These are phyloP conservation scores for Kickxella alabastrina DNA, from an alignment of 192 early-diverging fungal species.

Conservation along the genomic window DNA sequence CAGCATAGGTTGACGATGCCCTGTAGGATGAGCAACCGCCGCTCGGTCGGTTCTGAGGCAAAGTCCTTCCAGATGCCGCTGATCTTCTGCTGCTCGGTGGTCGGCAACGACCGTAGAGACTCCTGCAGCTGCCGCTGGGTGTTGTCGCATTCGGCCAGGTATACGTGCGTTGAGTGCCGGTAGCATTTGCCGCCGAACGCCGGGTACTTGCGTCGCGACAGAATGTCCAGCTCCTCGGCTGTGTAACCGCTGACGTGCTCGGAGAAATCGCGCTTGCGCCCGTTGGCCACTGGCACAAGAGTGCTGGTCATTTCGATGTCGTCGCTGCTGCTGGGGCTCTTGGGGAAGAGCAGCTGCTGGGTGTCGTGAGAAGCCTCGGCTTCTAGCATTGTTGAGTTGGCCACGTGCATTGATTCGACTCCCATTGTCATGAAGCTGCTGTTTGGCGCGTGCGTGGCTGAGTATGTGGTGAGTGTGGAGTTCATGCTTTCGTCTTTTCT, in stretches of 20 bases:
- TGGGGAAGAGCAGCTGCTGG: not conserved
- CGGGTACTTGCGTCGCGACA: conserved; percentile 37
- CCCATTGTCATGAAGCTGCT: no score
- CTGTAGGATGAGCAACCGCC: conserved; percentile 65
- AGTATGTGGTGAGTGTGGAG: conserved; percentile 5
- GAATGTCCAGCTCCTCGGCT: conserved; percentile 17
- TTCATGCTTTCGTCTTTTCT: conserved; percentile 1
- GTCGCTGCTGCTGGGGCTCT: conserved; percentile 2
- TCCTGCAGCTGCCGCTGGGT: conserved; percentile 45
- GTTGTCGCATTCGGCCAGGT: conserved; percentile 37
- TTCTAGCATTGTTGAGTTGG: no score
- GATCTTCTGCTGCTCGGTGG: conserved; percentile 58
- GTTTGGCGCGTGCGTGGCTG: conserved; percentile 1
- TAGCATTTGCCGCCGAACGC: conserved; percentile 52
- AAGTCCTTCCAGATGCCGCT: conserved; percentile 69
- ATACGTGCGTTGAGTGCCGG: conserved; percentile 49
- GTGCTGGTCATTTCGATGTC: not conserved
- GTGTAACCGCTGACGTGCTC: no score
- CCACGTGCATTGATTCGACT: no score
- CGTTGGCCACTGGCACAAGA: not conserved
- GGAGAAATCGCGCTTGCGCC: conserved; percentile 38
- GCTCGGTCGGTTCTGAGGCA: conserved; percentile 60
- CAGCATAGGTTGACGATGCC: conserved; percentile 79
- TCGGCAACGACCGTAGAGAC: conserved; percentile 59
- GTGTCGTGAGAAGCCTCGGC: conserved; percentile 17